These are phyloP conservation scores for Lenwebbia sp. DNA, from an alignment of 345 rosid species.

Conservation along the genomic window DNA sequence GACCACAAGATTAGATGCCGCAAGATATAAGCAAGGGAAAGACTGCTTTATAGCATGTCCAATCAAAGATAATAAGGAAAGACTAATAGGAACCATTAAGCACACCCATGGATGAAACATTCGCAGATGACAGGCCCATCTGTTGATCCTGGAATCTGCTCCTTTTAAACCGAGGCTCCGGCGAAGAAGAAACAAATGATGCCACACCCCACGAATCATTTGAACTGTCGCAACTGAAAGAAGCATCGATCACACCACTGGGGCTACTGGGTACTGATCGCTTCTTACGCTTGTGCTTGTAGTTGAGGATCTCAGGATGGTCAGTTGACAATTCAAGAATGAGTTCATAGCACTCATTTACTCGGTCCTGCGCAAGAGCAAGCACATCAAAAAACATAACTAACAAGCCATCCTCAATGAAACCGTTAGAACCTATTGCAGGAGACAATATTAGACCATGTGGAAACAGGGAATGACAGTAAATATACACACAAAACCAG, in stretches of 20 bases:
- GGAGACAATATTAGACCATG: neutral
- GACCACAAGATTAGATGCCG: neutral
- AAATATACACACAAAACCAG: neutral
- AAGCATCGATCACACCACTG: conserved; percentile 42
- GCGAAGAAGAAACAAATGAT: conserved; percentile 30
- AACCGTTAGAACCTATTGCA: neutral
- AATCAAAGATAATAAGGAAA: neutral
- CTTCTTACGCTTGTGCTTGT: conserved; percentile 37
- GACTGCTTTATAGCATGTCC: neutral
- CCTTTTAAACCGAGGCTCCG: conserved; percentile 42
- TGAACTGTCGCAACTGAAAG: conserved; percentile 59
- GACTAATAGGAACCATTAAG: conserved; percentile 59
- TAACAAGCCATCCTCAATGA: neutral
- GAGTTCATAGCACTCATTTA: conserved; percentile 51
- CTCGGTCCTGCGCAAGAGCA: conserved; percentile 34
- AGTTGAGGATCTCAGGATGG: conserved; percentile 10
- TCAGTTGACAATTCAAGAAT: conserved; percentile 31
- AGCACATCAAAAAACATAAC: neutral
- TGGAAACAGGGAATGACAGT: neutral
- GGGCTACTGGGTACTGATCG: conserved; percentile 33
- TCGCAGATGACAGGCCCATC: conserved; percentile 23
- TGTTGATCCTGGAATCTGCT: conserved; percentile 46
- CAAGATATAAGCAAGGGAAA: neutral
- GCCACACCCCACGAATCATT: conserved; percentile 48
- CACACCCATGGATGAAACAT: conserved; percentile 50